Percentiles rank a stretch among this genome's conserved stretches.
Conservation (phyloP, 176 grass and related monocot species). For the Eleusine coracana region DNA sequence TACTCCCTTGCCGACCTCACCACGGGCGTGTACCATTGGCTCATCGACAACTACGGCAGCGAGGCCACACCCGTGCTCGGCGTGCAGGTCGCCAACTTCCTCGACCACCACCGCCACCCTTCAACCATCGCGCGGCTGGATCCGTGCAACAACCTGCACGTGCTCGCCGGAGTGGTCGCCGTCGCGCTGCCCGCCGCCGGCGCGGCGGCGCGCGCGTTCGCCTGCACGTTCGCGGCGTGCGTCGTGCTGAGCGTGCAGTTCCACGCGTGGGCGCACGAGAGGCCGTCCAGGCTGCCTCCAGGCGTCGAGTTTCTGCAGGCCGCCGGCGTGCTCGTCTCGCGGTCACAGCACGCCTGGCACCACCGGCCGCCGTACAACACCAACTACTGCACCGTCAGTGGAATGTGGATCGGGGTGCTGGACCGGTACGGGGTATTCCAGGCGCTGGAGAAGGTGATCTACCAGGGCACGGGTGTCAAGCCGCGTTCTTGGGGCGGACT, state of each 20-base stretch:
- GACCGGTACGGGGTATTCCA: too few relatives aligned
- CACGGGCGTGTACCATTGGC: conserved; percentile 87
- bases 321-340: too few relatives aligned
- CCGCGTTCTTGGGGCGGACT: too few relatives aligned
- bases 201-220: conserved; percentile 56
- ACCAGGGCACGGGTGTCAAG: too few relatives aligned
- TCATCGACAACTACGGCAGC: conserved; percentile 90
- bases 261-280: conserved; percentile 35
- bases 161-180: conserved; percentile 54
- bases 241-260: conserved; percentile 87
- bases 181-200: conserved; percentile 39
- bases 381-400: too few relatives aligned
- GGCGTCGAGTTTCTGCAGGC: too few relatives aligned
- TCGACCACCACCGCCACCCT: conserved; percentile 79
- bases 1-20: conserved; percentile 86
- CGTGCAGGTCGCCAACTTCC: conserved; percentile 78
- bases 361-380: too few relatives aligned
- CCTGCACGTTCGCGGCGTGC: conserved; percentile 55
- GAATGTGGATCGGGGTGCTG: too few relatives aligned
- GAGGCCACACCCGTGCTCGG: conserved; percentile 60
- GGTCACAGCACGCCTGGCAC: too few relatives aligned
- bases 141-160: conserved; percentile 78
- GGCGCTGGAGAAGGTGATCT: too few relatives aligned
- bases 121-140: conserved; percentile 63
- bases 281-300: too few relatives aligned